These are phyloP conservation scores for Capsella bursapastoris DNA, from an alignment of 345 rosid species.

Conservation along the genomic window DNA sequence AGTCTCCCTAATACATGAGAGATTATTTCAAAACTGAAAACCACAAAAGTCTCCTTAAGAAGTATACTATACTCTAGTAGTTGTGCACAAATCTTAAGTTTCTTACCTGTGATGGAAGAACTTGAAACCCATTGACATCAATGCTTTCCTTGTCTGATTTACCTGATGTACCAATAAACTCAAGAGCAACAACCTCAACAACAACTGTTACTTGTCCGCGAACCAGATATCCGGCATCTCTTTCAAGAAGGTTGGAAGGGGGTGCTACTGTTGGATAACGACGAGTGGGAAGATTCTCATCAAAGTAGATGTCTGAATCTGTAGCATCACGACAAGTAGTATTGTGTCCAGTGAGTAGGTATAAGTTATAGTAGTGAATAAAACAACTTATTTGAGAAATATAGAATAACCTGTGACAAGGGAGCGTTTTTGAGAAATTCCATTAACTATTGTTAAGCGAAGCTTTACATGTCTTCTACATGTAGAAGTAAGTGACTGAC, in stretches of 20 bases:
- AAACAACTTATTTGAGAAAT: too few relatives aligned
- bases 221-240: constrained; percentile 40
- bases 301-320: constrained; percentile 8
- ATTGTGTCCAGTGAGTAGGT: too few relatives aligned
- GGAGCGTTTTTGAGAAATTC: background rate
- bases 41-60: too few relatives aligned
- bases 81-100: too few relatives aligned
- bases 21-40: too few relatives aligned
- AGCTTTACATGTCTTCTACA: constrained; percentile 17
- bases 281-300: background rate
- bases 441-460: background rate
- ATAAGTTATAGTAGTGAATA: too few relatives aligned
- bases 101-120: too few relatives aligned
- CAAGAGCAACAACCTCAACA: constrained; percentile 57
- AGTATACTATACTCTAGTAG: too few relatives aligned
- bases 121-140: too few relatives aligned
- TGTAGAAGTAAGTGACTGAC: background rate
- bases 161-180: background rate
- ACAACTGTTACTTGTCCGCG: constrained; percentile 60
- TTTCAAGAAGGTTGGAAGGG: background rate
- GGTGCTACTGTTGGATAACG: background rate
- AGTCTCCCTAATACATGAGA: too few relatives aligned
- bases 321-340: background rate
- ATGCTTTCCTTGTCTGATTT: background rate
- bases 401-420: background rate